Evolutionary conservation across 2,329 filamentous ascomycete genomes (phyloP).

Genomic region (Fusarium sp.): DNA sequence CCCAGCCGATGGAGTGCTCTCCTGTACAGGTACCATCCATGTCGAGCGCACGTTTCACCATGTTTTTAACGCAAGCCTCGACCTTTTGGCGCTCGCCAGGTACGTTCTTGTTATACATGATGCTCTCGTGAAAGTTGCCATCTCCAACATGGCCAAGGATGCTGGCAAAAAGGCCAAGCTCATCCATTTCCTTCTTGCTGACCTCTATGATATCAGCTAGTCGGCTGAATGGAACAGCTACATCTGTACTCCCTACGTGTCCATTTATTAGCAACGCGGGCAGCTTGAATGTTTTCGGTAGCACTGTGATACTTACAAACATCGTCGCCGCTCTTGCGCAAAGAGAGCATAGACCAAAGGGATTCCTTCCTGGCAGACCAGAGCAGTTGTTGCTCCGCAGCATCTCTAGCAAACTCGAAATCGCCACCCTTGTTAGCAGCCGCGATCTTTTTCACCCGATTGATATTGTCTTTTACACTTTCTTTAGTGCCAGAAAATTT

Average conservation of each 20-base stretch:
- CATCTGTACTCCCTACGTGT: conserved; percentile 78
- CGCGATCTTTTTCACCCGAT: conserved; percentile 75
- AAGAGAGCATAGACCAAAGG: conserved; percentile 84
- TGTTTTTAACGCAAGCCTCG: conserved; percentile 85
- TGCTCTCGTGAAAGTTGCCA: conserved; percentile 94
- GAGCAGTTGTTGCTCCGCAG: conserved; percentile 78
- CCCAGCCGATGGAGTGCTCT: conserved; percentile 87
- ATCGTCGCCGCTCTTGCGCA: conserved; percentile 77
- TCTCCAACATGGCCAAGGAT: conserved; percentile 93
- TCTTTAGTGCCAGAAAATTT: conserved; percentile 85
- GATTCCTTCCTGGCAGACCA: conserved; percentile 88
- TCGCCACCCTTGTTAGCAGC: conserved; percentile 71
- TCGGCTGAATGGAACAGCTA: conserved; percentile 82
- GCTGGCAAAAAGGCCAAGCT: conserved; percentile 86
- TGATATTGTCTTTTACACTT: conserved; percentile 83
- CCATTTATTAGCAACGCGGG: background rate
- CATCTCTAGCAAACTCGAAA: conserved; percentile 83
- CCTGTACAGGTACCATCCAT: conserved; percentile 96
- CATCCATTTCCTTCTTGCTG: conserved; percentile 90
- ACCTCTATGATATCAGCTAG: conserved; percentile 82
- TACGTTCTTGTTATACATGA: conserved; percentile 84
- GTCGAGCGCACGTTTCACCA: conserved; percentile 89
- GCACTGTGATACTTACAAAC: conserved; percentile 61
- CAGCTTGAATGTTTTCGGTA: background rate
- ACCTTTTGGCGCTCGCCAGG: conserved; percentile 79